These are phyloP conservation scores for Tricharina praecox DNA, from an alignment of 495 filamentous ascomycete genomes.

Conservation along the genomic window DNA sequence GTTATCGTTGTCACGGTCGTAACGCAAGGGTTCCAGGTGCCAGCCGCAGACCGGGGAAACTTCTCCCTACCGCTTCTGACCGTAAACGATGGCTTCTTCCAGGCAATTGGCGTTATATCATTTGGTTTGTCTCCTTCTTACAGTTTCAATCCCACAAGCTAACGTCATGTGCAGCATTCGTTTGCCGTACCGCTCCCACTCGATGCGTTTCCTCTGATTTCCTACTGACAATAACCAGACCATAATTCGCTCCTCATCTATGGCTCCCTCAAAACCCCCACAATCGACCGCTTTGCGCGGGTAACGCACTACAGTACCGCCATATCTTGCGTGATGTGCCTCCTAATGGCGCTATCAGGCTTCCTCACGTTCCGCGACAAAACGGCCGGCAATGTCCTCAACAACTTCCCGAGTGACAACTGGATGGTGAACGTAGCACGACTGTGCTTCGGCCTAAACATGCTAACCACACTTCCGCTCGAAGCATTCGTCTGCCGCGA, in stretches of 20 bases:
- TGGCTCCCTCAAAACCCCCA: conserved; percentile 82
- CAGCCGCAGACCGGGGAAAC: conserved; percentile 48
- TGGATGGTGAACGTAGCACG: conserved; percentile 84
- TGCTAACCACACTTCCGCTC: conserved; percentile 90
- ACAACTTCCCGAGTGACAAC: conserved; percentile 86
- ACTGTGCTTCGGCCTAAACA: conserved; percentile 90
- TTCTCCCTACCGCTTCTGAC: conserved; percentile 48
- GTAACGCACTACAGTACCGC: conserved; percentile 86
- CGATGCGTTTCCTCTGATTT: too few species aligned
- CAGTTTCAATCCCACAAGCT: background rate
- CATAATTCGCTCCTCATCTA: conserved; percentile 97
- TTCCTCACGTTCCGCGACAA: conserved; percentile 85
- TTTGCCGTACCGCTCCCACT: conserved; percentile 36
- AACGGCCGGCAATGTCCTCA: conserved; percentile 87
- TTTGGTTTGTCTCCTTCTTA: conserved; percentile 47
- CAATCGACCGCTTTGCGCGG: conserved; percentile 75
- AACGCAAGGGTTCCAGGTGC: conserved; percentile 60
- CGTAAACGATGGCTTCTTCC: conserved; percentile 73
- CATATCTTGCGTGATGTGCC: conserved; percentile 75
- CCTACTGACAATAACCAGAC: conserved; percentile 33
- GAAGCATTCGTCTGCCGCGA: conserved; percentile 95
- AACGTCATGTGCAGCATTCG: conserved; percentile 6
- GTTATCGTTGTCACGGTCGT: conserved; percentile 81
- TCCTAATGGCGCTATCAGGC: conserved; percentile 72
- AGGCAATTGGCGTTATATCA: conserved; percentile 92